These are phyloP conservation scores for Aspergillus bertholletiae DNA, from an alignment of 495 filamentous ascomycete species.

Conservation along the genomic window DNA sequence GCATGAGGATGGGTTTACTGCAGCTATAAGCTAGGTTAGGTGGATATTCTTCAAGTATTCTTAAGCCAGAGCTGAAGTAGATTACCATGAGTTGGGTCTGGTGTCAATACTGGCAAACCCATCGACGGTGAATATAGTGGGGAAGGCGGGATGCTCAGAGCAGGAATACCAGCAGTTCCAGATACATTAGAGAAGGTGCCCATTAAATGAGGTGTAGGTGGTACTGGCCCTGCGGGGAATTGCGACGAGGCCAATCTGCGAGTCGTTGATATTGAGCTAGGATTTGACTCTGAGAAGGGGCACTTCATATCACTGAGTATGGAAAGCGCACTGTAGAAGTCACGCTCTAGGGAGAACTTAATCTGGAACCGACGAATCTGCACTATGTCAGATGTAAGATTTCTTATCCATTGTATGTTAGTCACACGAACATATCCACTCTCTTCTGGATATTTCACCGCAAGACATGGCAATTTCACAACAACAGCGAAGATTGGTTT, in stretches of 20 bases:
- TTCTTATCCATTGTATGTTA: neutral
- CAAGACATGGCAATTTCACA: slow-evolving; percentile 42
- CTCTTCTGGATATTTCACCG: slow-evolving; percentile 35
- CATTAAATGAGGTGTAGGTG: slow-evolving; percentile 1
- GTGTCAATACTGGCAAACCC: too few relatives aligned
- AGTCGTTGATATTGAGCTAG: slow-evolving; percentile 13
- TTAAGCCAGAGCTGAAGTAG: neutral
- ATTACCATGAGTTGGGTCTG: neutral
- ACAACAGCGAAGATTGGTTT: slow-evolving; percentile 35
- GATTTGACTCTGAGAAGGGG: slow-evolving; percentile 35
- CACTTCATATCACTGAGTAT: slow-evolving; percentile 38
- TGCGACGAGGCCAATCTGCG: slow-evolving; percentile 28
- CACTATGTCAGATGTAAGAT: neutral
- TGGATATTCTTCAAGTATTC: neutral
- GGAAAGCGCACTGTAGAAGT: slow-evolving; percentile 36
- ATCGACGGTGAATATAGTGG: neutral
- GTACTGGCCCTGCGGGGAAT: slow-evolving; percentile 18
- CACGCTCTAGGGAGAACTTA: slow-evolving; percentile 34
- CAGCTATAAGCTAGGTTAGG: neutral
- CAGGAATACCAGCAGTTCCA: neutral
- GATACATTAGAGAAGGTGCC: neutral
- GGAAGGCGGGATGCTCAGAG: neutral
- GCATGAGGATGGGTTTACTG: neutral
- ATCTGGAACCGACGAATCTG: slow-evolving; percentile 44
- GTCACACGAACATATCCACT: slow-evolving; percentile 15